These are phyloP conservation scores for Parasitella parasitica DNA, from an alignment of 371 early-diverging fungal genomes.

Conservation along the genomic window DNA sequence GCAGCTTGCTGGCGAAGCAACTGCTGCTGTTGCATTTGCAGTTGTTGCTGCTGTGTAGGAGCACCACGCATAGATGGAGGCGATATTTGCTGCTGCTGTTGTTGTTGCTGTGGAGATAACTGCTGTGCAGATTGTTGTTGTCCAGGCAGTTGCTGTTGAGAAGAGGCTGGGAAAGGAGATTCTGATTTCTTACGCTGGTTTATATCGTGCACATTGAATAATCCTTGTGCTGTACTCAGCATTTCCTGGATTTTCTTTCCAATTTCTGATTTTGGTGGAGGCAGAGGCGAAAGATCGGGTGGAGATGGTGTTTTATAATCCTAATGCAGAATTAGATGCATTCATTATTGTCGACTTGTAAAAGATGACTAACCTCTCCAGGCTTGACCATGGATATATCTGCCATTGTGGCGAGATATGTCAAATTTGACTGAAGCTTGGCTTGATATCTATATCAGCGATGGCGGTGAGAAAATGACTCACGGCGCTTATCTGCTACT, in stretches of 20 bases:
- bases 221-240: slow-evolving; percentile 28
- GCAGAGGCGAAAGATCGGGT: slow-evolving; percentile 46
- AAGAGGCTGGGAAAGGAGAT: slow-evolving; percentile 9
- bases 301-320: slow-evolving; percentile 35
- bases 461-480: too few species aligned
- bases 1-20: slow-evolving; percentile 6
- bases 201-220: slow-evolving; percentile 17
- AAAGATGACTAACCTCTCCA: slow-evolving; percentile 36
- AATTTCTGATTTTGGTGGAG: slow-evolving; percentile 31
- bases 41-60: slow-evolving; percentile 12
- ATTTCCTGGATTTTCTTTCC: slow-evolving; percentile 37
- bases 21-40: slow-evolving; percentile 3
- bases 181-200: slow-evolving; percentile 12
- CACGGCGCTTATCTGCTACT: slow-evolving; percentile 9
- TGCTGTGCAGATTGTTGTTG: slow-evolving; percentile 20
- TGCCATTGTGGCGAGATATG: slow-evolving; percentile 58
- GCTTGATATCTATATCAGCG: slow-evolving; percentile 53
- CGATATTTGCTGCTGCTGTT: not conserved
- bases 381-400: slow-evolving; percentile 53
- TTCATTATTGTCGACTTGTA: too few species aligned
- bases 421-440: slow-evolving; percentile 53
- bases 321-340: too few species aligned
- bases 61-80: not conserved
- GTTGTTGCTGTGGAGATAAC: not conserved
- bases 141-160: slow-evolving; percentile 17